Percentiles rank a stretch among this genome's conserved stretches.
phyloP scores from a whole-genome alignment of 768 basidiomycete species.

The Tulasnella sp. region DNA sequence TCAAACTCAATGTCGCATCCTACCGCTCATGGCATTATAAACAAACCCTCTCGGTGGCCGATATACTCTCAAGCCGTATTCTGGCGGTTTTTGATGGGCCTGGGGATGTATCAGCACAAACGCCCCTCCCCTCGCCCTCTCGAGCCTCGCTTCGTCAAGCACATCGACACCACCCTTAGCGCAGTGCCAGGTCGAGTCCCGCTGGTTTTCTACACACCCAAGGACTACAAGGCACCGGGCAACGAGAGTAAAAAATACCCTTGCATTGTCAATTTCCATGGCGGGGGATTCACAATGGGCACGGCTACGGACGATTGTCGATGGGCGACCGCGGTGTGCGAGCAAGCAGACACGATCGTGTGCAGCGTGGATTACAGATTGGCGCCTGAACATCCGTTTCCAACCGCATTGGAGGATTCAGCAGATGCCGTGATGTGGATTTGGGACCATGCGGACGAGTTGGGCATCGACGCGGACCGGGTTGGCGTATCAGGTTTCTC shows the following conservation, averaged over 20 bases:
- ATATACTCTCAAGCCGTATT: constrained; percentile 16
- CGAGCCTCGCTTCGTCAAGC: constrained; percentile 21
- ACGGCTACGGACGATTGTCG: constrained; percentile 33
- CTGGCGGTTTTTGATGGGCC: constrained; percentile 27
- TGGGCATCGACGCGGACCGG: constrained; percentile 50
- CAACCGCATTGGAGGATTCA: constrained; percentile 67
- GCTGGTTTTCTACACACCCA: constrained; percentile 26
- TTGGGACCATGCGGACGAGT: constrained; percentile 46
- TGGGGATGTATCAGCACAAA: constrained; percentile 28
- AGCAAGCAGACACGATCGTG: constrained; percentile 53
- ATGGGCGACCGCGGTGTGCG: constrained; percentile 29
- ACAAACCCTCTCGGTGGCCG: neutral
- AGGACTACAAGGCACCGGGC: neutral
- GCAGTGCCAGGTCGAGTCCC: constrained; percentile 4
- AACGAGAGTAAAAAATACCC: constrained; percentile 17
- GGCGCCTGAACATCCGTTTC: constrained; percentile 67
- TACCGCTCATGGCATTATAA: neutral
- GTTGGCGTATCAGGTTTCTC: constrained; percentile 73
- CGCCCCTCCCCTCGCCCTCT: neutral
- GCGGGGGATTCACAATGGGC: constrained; percentile 17
- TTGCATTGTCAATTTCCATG: constrained; percentile 30
- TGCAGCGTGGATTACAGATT: constrained; percentile 68
- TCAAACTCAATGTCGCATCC: neutral
- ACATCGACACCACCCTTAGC: constrained; percentile 24
- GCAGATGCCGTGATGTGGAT: constrained; percentile 66